phyloP scores from a whole-genome alignment of 371 early-diverging fungal genomes.

The Umbelopsis sp. region DNA sequence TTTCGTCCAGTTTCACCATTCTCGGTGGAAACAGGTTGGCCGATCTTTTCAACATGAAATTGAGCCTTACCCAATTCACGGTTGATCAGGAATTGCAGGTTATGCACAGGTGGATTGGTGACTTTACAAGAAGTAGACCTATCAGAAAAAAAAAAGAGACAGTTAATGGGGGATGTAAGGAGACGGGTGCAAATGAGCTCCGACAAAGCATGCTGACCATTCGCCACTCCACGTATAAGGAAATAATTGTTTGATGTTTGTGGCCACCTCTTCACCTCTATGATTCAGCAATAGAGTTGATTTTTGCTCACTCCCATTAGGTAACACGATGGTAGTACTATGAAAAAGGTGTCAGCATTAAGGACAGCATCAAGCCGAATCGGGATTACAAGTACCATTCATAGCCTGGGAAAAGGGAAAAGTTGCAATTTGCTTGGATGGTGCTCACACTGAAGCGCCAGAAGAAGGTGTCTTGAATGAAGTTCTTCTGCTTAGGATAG shows the following conservation, averaged over 20 bases:
- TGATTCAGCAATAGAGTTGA: conserved; percentile 53
- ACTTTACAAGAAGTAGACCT: conserved; percentile 55
- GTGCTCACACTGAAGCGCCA: conserved; percentile 64
- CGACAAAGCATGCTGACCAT: conserved; percentile 42
- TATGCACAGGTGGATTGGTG: conserved; percentile 50
- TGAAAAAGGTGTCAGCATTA: background rate
- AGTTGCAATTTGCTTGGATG: conserved; percentile 61
- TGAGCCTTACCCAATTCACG: conserved; percentile 44
- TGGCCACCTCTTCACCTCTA: conserved; percentile 59
- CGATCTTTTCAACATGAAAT: conserved; percentile 47
- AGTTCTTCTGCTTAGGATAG: conserved; percentile 56
- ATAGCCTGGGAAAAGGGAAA: conserved; percentile 68
- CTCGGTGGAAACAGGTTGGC: conserved; percentile 42
- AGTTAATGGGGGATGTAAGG: background rate
- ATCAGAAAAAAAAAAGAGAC: background rate
- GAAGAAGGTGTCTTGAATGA: conserved; percentile 57
- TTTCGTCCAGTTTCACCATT: conserved; percentile 49
- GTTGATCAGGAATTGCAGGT: conserved; percentile 62
- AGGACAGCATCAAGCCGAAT: background rate
- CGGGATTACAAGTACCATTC: conserved; percentile 37
- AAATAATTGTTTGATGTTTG: conserved; percentile 57
- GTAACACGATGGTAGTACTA: conserved; percentile 45
- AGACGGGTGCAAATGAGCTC: background rate
- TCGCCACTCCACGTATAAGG: conserved; percentile 70
- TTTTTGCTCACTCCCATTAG: conserved; percentile 29